These are phyloP conservation scores for Toxicodendron radicans DNA, from an alignment of 345 rosid species.

Conservation along the genomic window DNA sequence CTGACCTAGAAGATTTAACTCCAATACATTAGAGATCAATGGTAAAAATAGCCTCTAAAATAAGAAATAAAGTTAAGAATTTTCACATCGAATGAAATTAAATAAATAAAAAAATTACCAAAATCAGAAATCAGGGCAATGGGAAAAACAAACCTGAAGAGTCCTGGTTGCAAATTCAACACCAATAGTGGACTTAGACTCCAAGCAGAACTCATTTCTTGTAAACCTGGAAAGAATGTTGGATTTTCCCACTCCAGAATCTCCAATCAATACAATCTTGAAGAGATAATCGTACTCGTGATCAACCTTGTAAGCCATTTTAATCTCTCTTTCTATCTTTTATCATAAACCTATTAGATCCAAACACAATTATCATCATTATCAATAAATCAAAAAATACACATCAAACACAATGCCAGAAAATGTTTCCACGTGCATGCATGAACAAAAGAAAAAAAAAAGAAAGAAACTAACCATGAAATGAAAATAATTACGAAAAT, in stretches of 20 bases:
- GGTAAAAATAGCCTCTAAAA: not conserved
- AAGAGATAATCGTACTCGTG: slow-evolving; percentile 65
- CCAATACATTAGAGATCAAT: not conserved
- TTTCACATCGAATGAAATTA: not conserved
- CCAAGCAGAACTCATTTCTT: slow-evolving; percentile 61
- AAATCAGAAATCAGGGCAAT: not conserved
- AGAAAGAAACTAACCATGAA: slow-evolving; percentile 25
- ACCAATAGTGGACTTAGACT: slow-evolving; percentile 72
- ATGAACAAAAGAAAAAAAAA: not conserved
- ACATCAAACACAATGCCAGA: not conserved
- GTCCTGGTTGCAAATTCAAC: slow-evolving; percentile 76
- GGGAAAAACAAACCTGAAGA: slow-evolving; percentile 42
- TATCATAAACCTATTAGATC: slow-evolving; percentile 14
- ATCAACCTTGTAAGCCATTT: slow-evolving; percentile 68
- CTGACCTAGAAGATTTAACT: not conserved
- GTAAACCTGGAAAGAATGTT: slow-evolving; percentile 72
- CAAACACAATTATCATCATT: not conserved
- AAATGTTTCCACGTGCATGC: not conserved
- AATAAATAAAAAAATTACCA: not conserved
- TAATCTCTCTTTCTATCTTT: not conserved
- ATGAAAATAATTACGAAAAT: not conserved
- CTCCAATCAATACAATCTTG: slow-evolving; percentile 68
- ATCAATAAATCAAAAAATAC: not conserved
- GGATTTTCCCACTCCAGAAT: slow-evolving; percentile 75
- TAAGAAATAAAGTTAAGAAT: not conserved